A percentile compares a stretch with the other conserved stretches of the same genome.
These are phyloP conservation scores for Amanita inopinata DNA, from an alignment of 768 basidiomycete genomes.

Conservation along the genomic window DNA sequence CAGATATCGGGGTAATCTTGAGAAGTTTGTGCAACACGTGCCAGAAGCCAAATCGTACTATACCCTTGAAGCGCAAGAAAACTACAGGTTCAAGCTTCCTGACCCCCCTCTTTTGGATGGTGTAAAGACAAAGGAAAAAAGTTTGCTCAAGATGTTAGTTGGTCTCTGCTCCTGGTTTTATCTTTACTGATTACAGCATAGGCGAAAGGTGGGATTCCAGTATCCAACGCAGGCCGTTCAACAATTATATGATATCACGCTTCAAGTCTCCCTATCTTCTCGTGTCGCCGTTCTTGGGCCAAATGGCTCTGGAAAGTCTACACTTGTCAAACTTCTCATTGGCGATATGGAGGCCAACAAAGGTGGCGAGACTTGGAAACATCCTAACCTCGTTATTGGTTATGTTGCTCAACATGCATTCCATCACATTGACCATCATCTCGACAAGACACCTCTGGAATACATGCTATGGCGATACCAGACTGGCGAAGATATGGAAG, in stretches of 20 bases:
- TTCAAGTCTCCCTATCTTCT: slow-evolving; percentile 95
- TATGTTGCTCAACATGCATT: slow-evolving; percentile 99
- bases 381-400: slow-evolving; percentile 98
- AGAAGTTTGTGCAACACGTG: slow-evolving; percentile 87
- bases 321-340: slow-evolving; percentile 92
- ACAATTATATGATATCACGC: slow-evolving; percentile 89
- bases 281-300: slow-evolving; percentile 98
- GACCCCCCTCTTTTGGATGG: slow-evolving; percentile 95
- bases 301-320: slow-evolving; percentile 98
- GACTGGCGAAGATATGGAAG: slow-evolving; percentile 97
- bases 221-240: slow-evolving; percentile 81
- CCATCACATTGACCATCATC: slow-evolving; percentile 98
- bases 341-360: slow-evolving; percentile 96
- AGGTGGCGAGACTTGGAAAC: slow-evolving; percentile 98
- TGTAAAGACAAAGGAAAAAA: slow-evolving; percentile 99
- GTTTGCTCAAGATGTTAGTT: slow-evolving; percentile 77
- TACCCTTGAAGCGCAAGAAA: slow-evolving; percentile 89
- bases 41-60: slow-evolving; percentile 98
- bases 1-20: slow-evolving; percentile 92
- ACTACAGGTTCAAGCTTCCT: slow-evolving; percentile 98
- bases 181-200: slow-evolving; percentile 9
- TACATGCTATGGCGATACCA: slow-evolving; percentile 99
- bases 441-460: slow-evolving; percentile 97
- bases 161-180: background rate
- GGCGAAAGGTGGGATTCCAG: slow-evolving; percentile 92